These are phyloP conservation scores for Lasiodiplodia sp. DNA, from an alignment of 2,329 filamentous ascomycete species.

Conservation along the genomic window DNA sequence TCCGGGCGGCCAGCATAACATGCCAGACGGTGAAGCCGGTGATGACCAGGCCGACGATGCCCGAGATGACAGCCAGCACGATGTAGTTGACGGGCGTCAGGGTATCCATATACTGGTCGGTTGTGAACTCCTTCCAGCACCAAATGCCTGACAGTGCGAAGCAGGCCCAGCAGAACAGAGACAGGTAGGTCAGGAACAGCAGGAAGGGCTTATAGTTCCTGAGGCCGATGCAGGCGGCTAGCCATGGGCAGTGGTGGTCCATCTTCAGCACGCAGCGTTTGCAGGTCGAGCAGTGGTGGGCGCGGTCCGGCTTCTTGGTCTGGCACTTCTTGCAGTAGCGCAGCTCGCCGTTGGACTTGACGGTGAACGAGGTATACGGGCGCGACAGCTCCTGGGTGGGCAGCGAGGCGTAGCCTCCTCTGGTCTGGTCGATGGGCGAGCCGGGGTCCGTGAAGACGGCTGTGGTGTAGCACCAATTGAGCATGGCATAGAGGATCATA, in stretches of 20 bases:
- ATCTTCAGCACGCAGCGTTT: slow-evolving; percentile 96
- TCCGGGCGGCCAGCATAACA: slow-evolving; percentile 77
- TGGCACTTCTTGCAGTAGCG: slow-evolving; percentile 98
- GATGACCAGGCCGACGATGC: slow-evolving; percentile 90
- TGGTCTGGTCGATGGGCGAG: slow-evolving; percentile 58
- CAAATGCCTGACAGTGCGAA: slow-evolving; percentile 81
- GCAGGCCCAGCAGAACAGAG: slow-evolving; percentile 81
- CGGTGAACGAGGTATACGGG: slow-evolving; percentile 80
- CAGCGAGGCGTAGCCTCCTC: slow-evolving; percentile 76
- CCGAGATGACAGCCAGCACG: slow-evolving; percentile 82
- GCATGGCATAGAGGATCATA: slow-evolving; percentile 74
- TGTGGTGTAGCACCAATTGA: slow-evolving; percentile 88
- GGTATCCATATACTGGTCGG: slow-evolving; percentile 74
- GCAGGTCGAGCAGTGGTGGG: slow-evolving; percentile 97
- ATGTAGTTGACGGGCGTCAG: slow-evolving; percentile 91
- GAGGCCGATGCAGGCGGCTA: slow-evolving; percentile 92
- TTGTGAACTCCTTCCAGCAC: slow-evolving; percentile 83
- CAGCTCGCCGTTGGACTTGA: slow-evolving; percentile 86
- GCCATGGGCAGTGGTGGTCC: slow-evolving; percentile 99
- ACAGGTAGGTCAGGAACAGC: slow-evolving; percentile 89
- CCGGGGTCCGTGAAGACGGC: slow-evolving; percentile 95
- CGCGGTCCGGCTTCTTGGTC: slow-evolving; percentile 89
- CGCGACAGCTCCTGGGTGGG: slow-evolving; percentile 71
- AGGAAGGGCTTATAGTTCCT: slow-evolving; percentile 96
- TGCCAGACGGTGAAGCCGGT: slow-evolving; percentile 93